Base-by-base conservation (phyloP, 345 rosid species). In the Toxicodendron radicans region DNA sequence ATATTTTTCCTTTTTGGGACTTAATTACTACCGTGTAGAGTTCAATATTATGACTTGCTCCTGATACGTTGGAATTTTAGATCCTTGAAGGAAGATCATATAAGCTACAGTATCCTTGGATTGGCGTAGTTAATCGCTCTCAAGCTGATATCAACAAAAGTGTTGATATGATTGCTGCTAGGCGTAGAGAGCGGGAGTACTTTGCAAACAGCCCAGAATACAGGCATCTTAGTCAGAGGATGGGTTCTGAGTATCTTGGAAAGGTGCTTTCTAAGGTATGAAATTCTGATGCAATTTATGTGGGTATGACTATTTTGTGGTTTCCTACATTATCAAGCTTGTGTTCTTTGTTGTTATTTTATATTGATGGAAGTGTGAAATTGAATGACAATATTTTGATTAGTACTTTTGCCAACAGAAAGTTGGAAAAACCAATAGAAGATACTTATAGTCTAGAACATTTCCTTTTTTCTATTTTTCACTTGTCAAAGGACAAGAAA, bases 81-180 rank as follows among this genome's bases (percentile, higher is more conserved):
- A 92, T 95, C 69, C 88, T 95, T 76, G 99, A 92, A 89, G 99
- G 95, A 80, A 90, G 78, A 78, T 79, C 97, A 75, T 95, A 92
- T 80, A 91, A 89, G 82, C 85, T 95, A 67, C 91, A 89, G 78
- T 95, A 51, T 82, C 95, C 97, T 64, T 95, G 99, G 99, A 85
- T 95, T 68, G 99, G 99, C 58, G 97, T 95, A 76, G 99, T 95
- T 49, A 95, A 95, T 81, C 97, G 97, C 77, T 95, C 99, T 76
- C 99, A 92, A 83, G 97, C 97, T 85, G 99, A 92, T 74, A 95
- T 92, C 13, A 95, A 95, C 72, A 92, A 90, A 83, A 95, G 95
- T 69, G 97, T 95, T 68, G 99, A 95, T 79, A 95, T 95, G 99
- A 92, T 95, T 68, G 97, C 97, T 83, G 99, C 99, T 75, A 97